These are phyloP conservation scores for Cyberlindnera maclurae DNA, from an alignment of 805 yeast species.

Conservation along the genomic window DNA sequence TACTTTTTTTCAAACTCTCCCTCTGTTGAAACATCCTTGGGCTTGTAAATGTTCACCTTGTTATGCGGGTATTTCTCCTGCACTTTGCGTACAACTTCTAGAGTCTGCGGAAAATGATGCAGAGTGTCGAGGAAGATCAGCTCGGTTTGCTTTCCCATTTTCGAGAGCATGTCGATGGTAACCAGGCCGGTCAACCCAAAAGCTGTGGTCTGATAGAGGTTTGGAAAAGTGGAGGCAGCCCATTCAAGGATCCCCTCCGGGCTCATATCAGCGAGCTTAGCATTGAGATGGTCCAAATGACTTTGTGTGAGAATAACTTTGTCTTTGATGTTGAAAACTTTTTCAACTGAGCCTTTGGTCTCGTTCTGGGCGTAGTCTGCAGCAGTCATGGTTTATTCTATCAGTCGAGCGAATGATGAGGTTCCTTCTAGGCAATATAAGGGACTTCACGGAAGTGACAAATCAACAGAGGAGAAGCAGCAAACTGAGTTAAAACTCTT, in stretches of 20 bases:
- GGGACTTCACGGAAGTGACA: neutral
- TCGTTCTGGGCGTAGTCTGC: neutral
- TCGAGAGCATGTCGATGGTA: constrained; percentile 73
- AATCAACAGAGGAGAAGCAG: neutral
- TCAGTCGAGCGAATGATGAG: neutral
- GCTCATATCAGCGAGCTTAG: constrained; percentile 39
- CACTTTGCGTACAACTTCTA: constrained; percentile 59
- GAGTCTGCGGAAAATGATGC: constrained; percentile 92
- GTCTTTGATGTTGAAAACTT: constrained; percentile 23
- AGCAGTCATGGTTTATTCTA: too few species aligned
- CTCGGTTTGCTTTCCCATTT: constrained; percentile 50
- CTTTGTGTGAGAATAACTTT: constrained; percentile 34
- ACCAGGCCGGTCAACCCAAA: constrained; percentile 91
- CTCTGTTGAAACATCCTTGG: constrained; percentile 49
- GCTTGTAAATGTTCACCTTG: constrained; percentile 59
- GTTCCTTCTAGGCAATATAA: neutral
- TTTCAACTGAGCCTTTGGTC: neutral
- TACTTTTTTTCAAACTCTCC: constrained; percentile 56
- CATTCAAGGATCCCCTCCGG: constrained; percentile 76
- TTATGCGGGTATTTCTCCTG: constrained; percentile 46
- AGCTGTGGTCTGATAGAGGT: constrained; percentile 85
- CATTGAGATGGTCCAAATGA: constrained; percentile 62
- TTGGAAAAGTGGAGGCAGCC: constrained; percentile 80
- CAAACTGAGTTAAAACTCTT: neutral
- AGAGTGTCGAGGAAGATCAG: constrained; percentile 84